phyloP scores from a whole-genome alignment of 495 filamentous ascomycete species.

The Penicillium cinerascens region DNA sequence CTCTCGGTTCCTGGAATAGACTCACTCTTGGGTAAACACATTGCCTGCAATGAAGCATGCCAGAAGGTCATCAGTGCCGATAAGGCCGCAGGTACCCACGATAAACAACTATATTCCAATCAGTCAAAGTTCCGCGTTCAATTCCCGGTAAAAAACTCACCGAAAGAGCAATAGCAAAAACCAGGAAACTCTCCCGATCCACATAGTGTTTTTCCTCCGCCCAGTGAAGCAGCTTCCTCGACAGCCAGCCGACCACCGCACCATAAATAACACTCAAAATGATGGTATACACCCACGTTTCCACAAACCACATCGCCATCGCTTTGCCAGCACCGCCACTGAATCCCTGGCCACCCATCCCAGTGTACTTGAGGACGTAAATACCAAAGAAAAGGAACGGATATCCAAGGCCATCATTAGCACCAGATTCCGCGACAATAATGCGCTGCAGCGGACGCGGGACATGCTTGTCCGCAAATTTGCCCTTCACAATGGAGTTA shows the following conservation, averaged over 20 bases:
- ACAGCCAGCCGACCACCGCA: conserved; percentile 70
- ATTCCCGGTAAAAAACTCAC: conserved; percentile 46
- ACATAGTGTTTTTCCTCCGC: conserved; percentile 80
- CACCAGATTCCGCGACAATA: conserved; percentile 85
- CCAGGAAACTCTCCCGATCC: conserved; percentile 85
- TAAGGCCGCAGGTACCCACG: conserved; percentile 79
- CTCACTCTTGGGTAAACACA: conserved; percentile 77
- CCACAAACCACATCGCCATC: conserved; percentile 79
- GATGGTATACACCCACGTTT: conserved; percentile 84
- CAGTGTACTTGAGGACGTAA: conserved; percentile 75
- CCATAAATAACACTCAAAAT: conserved; percentile 78
- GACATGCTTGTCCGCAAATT: conserved; percentile 87
- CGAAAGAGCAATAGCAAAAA: conserved; percentile 81
- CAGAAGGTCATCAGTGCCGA: conserved; percentile 88
- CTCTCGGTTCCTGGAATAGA: background rate
- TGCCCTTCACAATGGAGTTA: conserved; percentile 89
- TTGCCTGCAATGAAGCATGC: conserved; percentile 95
- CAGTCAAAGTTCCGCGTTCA: conserved; percentile 4
- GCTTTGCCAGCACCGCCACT: conserved; percentile 60
- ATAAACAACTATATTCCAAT: conserved; percentile 60
- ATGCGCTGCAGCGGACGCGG: conserved; percentile 78
- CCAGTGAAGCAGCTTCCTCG: conserved; percentile 78
- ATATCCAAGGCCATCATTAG: conserved; percentile 92
- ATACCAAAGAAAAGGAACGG: conserved; percentile 85
- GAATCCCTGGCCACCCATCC: conserved; percentile 52